Percentiles rank a stretch among this genome's conserved stretches.
These are phyloP conservation scores for Kwoniella heveanensis DNA, from an alignment of 768 basidiomycete genomes.

Conservation along the genomic window DNA sequence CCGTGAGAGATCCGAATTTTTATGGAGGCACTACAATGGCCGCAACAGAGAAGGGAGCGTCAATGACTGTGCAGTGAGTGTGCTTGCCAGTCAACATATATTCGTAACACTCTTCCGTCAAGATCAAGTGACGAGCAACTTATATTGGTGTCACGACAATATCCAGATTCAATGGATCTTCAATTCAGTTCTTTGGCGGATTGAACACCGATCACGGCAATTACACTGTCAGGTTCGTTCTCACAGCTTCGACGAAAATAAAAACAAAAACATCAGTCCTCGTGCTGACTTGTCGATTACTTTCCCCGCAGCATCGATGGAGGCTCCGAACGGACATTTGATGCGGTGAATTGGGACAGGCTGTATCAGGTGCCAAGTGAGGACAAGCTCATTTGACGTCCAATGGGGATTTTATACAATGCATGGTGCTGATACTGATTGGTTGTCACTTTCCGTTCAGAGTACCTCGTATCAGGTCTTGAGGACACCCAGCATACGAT, in stretches of 20 bases:
- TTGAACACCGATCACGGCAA: conserved; percentile 32
- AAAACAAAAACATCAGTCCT: not conserved
- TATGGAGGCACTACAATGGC: not conserved
- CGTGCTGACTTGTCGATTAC: not conserved
- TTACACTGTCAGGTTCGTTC: conserved; percentile 24
- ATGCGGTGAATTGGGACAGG: conserved; percentile 12
- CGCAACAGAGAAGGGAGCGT: not conserved
- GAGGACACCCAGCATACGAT: conserved; percentile 21
- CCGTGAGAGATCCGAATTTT: not conserved
- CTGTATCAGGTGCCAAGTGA: conserved; percentile 17
- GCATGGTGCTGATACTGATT: not conserved
- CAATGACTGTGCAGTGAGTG: not conserved
- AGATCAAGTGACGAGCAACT: too few species aligned
- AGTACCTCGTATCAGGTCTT: conserved; percentile 15
- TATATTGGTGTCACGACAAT: too few species aligned
- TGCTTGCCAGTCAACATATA: too few species aligned
- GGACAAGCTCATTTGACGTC: not conserved
- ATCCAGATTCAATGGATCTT: conserved; percentile 30
- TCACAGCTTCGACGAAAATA: not conserved
- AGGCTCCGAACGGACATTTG: not conserved
- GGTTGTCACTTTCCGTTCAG: not conserved
- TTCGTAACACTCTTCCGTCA: too few species aligned
- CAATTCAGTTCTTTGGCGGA: conserved; percentile 27
- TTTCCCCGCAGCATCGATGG: conserved; percentile 23
- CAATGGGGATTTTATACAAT: too few species aligned